Conservation (phyloP, 148 eudicot genomes). For the Chenopodium berlandieri region DNA sequence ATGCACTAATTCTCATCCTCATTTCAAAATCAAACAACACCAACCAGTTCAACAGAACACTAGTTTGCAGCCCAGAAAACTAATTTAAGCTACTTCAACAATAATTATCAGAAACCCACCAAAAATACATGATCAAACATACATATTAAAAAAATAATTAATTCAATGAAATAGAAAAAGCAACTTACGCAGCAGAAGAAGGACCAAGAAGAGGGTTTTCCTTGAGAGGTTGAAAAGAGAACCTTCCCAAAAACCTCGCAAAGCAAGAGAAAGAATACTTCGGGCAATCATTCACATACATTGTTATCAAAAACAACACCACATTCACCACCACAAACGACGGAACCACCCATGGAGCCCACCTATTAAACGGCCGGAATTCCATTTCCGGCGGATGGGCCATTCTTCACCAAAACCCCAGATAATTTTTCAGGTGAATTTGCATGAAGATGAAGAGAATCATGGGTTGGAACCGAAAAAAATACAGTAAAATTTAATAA, state of each 20-base stretch:
- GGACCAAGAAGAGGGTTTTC: slow-evolving; percentile 92
- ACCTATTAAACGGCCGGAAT: slow-evolving; percentile 41
- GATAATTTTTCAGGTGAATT: not conserved
- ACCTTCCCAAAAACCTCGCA: slow-evolving; percentile 41
- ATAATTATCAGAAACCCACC: not conserved
- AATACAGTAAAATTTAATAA: not conserved
- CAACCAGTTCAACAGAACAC: too few species aligned
- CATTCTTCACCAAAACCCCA: not conserved
- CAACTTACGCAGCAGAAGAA: slow-evolving; percentile 53
- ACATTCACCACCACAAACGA: slow-evolving; percentile 37
- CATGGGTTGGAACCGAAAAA: not conserved
- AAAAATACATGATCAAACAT: not conserved
- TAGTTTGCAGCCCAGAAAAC: not conserved
- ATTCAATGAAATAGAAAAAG: not conserved
- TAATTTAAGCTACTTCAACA: not conserved
- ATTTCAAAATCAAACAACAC: not conserved
- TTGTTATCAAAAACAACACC: slow-evolving; percentile 43
- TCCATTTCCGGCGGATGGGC: slow-evolving; percentile 22
- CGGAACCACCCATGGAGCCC: slow-evolving; percentile 66
- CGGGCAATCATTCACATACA: slow-evolving; percentile 78
- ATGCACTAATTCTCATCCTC: not conserved
- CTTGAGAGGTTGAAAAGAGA: slow-evolving; percentile 60
- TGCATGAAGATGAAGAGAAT: not conserved
- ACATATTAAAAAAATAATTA: not conserved
- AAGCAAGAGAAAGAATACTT: slow-evolving; percentile 36